Evolutionary conservation across 1,284 basidiomycete genomes (phyloP).

Genomic region (Ustilago esculenta): DNA sequence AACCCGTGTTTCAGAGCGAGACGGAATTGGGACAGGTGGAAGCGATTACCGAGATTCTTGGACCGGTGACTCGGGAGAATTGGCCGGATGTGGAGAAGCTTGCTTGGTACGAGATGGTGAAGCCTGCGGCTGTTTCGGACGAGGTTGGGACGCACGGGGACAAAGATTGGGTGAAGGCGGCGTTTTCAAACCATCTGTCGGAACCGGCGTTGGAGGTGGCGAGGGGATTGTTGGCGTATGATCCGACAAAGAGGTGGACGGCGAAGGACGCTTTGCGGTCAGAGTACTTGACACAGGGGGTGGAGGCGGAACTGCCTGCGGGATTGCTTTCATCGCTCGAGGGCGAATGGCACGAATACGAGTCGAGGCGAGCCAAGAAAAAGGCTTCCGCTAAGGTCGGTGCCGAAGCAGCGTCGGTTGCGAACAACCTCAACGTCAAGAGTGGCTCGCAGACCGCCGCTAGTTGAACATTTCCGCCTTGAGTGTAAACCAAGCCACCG

Average conservation of each 20-base stretch:
- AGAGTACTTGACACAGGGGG: constrained; percentile 85
- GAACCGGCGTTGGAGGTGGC: constrained; percentile 82
- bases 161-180: constrained; percentile 72
- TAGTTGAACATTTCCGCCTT: too few relatives aligned
- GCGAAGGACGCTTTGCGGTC: constrained; percentile 82
- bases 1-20: constrained; percentile 92
- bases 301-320: constrained; percentile 77
- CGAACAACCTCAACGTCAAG: too few relatives aligned
- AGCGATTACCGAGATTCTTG: constrained; percentile 87
- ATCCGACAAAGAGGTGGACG: constrained; percentile 80
- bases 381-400: constrained; percentile 30
- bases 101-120: constrained; percentile 98
- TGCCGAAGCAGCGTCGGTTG: too few relatives aligned
- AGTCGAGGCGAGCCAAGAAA: constrained; percentile 67
- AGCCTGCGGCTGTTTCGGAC: constrained; percentile 72
- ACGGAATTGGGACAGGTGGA: constrained; percentile 98
- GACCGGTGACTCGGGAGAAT: constrained; percentile 81
- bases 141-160: constrained; percentile 73
- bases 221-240: constrained; percentile 80
- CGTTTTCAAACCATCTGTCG: constrained; percentile 33
- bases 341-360: constrained; percentile 96
- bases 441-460: too few relatives aligned
- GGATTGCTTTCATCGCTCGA: constrained; percentile 70
- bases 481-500: too few relatives aligned
- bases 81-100: constrained; percentile 86